Evolutionary conservation across 1,284 basidiomycete genomes (phyloP), one percentile per base, ranked within the genome.

Genomic region (Phellopilus nigrolimitatus): DNA sequence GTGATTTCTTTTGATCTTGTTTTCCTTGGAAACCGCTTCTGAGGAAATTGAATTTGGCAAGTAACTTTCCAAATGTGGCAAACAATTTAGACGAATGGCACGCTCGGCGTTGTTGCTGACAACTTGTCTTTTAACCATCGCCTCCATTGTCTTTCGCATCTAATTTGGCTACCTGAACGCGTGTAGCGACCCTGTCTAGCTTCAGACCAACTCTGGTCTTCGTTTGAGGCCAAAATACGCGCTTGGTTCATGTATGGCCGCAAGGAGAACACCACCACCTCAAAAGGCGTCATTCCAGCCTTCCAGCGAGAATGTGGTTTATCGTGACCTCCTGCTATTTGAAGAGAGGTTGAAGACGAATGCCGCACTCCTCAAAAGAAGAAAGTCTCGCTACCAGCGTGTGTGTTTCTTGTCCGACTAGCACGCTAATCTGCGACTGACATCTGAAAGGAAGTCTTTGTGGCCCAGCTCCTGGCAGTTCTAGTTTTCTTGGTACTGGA

Each of bases 261-360:
- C 63, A 24, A 60, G 67, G 65, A 66, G 67, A 56, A 66, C 72
- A 43, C 68, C 70, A 55, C 66, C 71, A 43, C 68, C 72, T 31
- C 66, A 72, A 39, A 73, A 67, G 59, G 68, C 70, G 56, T 68
- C 77, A 3, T 82, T 78, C 60, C 70, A 77, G 57, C 88, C 89
- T 0, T 67, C 80, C 9, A 77, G 80, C 56, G 88, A 91, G 65
- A 73, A 74, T 43, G 74, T 82, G 13, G 94, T 91, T 0, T 93
- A 90, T 66, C 78, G 89, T 41, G 95, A 99, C 66, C 73, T 99
- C 24, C 78, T 98, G 33, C 73, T 94, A 46, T 98, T 99, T 58
- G 95, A 99, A 70, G 95, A 99, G 68, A 78, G 97, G 13, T 80
- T 99, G 49, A 98, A 98, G 70, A 89, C 88, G 46, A 98, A 91